These are phyloP conservation scores for Sporisorium iseilematis-ciliati DNA, from an alignment of 1,284 basidiomycete species.

Conservation along the genomic window DNA sequence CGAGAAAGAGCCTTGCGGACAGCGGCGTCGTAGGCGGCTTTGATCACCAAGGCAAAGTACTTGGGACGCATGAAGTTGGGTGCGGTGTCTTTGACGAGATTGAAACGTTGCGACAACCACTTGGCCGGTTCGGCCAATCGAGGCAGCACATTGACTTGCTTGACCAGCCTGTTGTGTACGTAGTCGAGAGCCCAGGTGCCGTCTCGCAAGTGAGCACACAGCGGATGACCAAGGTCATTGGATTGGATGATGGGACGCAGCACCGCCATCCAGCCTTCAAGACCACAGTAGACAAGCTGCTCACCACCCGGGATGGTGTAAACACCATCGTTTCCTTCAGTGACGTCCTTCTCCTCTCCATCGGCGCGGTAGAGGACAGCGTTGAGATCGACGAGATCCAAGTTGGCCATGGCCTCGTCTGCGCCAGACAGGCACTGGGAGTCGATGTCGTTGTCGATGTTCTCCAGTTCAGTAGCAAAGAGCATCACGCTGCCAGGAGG, in stretches of 20 bases:
- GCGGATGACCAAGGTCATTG: slow-evolving; percentile 64
- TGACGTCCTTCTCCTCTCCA: slow-evolving; percentile 64
- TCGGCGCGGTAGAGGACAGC: slow-evolving; percentile 64
- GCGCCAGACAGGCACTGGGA: slow-evolving; percentile 53
- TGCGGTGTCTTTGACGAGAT: slow-evolving; percentile 52
- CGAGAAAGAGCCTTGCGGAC: slow-evolving; percentile 49
- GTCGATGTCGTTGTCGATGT: slow-evolving; percentile 54
- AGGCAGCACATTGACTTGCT: slow-evolving; percentile 70
- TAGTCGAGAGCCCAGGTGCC: slow-evolving; percentile 66
- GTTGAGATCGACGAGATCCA: slow-evolving; percentile 62
- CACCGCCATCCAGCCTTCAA: slow-evolving; percentile 63
- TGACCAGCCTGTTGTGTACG: slow-evolving; percentile 74
- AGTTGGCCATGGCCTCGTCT: slow-evolving; percentile 52
- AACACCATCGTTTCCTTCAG: slow-evolving; percentile 57
- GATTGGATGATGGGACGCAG: slow-evolving; percentile 50
- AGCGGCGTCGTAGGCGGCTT: slow-evolving; percentile 58
- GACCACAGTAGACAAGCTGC: slow-evolving; percentile 60
- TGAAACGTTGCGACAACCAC: slow-evolving; percentile 62
- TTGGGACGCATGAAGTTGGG: slow-evolving; percentile 66
- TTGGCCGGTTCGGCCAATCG: slow-evolving; percentile 49
- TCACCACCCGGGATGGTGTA: slow-evolving; percentile 53
- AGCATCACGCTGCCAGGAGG: slow-evolving; percentile 66
- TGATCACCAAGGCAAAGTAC: slow-evolving; percentile 65
- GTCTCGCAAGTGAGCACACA: slow-evolving; percentile 61
- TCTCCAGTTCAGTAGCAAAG: slow-evolving; percentile 60